Conservation (phyloP, 768 basidiomycete genomes). For the Calocybe gangraenosa region DNA sequence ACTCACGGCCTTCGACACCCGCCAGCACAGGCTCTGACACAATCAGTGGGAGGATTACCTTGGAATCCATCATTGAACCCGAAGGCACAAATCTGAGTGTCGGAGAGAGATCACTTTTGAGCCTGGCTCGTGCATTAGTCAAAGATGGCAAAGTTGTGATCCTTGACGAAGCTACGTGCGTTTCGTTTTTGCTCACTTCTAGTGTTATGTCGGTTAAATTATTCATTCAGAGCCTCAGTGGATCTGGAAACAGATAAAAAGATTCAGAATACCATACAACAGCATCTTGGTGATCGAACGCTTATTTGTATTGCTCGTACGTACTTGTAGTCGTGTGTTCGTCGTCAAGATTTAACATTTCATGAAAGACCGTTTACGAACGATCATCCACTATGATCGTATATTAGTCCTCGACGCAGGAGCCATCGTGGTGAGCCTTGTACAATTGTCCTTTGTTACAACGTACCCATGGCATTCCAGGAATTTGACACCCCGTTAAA, state of each 20-base stretch:
- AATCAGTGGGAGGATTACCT: slow-evolving; percentile 48
- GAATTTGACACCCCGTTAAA: slow-evolving; percentile 58
- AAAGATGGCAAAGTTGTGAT: slow-evolving; percentile 73
- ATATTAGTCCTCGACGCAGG: slow-evolving; percentile 69
- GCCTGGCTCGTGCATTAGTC: slow-evolving; percentile 76
- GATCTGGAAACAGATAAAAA: slow-evolving; percentile 77
- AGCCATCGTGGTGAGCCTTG: slow-evolving; percentile 39
- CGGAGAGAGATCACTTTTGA: slow-evolving; percentile 68
- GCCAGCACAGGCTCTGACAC: slow-evolving; percentile 26
- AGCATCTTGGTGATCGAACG: slow-evolving; percentile 68
- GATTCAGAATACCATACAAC: slow-evolving; percentile 78
- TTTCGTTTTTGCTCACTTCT: background rate
- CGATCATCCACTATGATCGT: slow-evolving; percentile 72
- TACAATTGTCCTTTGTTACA: background rate
- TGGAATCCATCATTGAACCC: slow-evolving; percentile 74
- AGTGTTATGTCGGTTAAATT: slow-evolving; percentile 1
- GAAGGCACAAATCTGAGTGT: slow-evolving; percentile 76
- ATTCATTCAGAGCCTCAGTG: slow-evolving; percentile 48
- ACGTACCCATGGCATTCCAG: slow-evolving; percentile 17
- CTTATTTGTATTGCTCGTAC: slow-evolving; percentile 75
- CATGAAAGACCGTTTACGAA: slow-evolving; percentile 68
- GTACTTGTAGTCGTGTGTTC: slow-evolving; percentile 20
- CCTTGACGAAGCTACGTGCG: slow-evolving; percentile 70
- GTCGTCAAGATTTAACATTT: slow-evolving; percentile 13
- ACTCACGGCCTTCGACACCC: slow-evolving; percentile 37